Percentiles rank a stretch among this genome's conserved stretches.
Conservation (phyloP, 345 rosid species). For the Passiflora organensis region DNA sequence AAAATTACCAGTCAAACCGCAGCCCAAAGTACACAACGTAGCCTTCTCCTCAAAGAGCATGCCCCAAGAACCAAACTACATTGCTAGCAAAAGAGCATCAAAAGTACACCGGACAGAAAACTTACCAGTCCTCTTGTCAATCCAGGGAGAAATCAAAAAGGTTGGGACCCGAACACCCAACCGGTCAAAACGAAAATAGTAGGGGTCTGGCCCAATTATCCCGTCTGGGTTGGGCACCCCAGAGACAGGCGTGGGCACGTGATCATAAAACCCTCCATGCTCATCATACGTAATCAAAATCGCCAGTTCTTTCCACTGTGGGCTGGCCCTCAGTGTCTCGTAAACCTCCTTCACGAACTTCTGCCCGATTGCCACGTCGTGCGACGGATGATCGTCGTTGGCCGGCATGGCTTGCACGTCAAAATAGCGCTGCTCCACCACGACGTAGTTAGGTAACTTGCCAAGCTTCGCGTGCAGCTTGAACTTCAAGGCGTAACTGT, state of each 20-base stretch:
- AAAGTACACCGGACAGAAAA: conserved; percentile 1
- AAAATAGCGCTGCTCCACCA: conserved; percentile 84
- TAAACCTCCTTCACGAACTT: conserved; percentile 90
- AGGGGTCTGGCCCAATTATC: conserved; percentile 83
- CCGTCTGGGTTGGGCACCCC: conserved; percentile 94
- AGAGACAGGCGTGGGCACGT: conserved; percentile 78
- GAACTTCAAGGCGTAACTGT: conserved; percentile 55
- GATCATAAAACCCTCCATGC: conserved; percentile 97
- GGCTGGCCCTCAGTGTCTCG: conserved; percentile 79
- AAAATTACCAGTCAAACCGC: not conserved
- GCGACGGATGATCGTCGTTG: conserved; percentile 96
- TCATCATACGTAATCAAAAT: conserved; percentile 86
- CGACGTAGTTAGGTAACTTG: conserved; percentile 73
- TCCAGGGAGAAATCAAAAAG: conserved; percentile 79
- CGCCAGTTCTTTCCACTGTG: conserved; percentile 98
- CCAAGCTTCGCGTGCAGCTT: conserved; percentile 65
- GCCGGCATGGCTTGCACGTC: conserved; percentile 65
- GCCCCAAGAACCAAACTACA: too few species aligned
- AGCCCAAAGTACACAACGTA: not conserved
- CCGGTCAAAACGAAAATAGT: conserved; percentile 76
- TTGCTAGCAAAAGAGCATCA: too few species aligned
- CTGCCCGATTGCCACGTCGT: conserved; percentile 85
- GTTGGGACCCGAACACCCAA: conserved; percentile 95
- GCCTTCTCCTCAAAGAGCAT: too few species aligned
- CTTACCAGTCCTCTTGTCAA: conserved; percentile 89